These are phyloP conservation scores for Elaeis oleifera DNA, from an alignment of 202 grass and related monocot genomes.

Conservation along the genomic window DNA sequence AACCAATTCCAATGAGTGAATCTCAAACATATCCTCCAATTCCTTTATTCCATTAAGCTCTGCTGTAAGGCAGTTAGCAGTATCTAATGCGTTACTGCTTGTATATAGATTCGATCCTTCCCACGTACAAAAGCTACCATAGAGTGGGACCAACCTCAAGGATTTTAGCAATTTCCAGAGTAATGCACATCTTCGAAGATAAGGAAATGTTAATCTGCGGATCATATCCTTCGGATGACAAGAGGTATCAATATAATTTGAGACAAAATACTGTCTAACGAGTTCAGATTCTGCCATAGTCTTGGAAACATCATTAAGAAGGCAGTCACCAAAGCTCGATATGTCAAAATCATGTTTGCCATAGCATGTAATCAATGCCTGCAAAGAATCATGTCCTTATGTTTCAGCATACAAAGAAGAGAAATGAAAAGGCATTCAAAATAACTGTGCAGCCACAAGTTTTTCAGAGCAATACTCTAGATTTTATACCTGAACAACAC, in stretches of 20 bases:
- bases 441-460: background rate
- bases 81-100: constrained; percentile 37
- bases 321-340: constrained; percentile 56
- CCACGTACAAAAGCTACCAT: constrained; percentile 68
- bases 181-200: constrained; percentile 77
- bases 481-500: constrained; percentile 71
- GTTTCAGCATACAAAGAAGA: background rate
- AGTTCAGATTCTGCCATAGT: constrained; percentile 52
- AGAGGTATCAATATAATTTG: constrained; percentile 58
- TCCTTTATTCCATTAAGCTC: constrained; percentile 67
- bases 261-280: constrained; percentile 73
- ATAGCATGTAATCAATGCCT: constrained; percentile 92
- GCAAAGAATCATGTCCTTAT: constrained; percentile 18
- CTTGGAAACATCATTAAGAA: constrained; percentile 73
- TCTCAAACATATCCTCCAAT: constrained; percentile 72
- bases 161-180: constrained; percentile 74
- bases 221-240: constrained; percentile 67
- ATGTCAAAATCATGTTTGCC: constrained; percentile 56
- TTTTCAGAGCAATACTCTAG: constrained; percentile 4
- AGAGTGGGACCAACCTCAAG: constrained; percentile 40
- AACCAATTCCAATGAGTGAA: constrained; percentile 61
- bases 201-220: constrained; percentile 87
- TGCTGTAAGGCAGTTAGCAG: constrained; percentile 28
- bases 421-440: background rate
- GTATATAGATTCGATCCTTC: constrained; percentile 64